Base-by-base conservation (phyloP, 2,329 filamentous ascomycete genomes). In the Gremmenia infestans region DNA sequence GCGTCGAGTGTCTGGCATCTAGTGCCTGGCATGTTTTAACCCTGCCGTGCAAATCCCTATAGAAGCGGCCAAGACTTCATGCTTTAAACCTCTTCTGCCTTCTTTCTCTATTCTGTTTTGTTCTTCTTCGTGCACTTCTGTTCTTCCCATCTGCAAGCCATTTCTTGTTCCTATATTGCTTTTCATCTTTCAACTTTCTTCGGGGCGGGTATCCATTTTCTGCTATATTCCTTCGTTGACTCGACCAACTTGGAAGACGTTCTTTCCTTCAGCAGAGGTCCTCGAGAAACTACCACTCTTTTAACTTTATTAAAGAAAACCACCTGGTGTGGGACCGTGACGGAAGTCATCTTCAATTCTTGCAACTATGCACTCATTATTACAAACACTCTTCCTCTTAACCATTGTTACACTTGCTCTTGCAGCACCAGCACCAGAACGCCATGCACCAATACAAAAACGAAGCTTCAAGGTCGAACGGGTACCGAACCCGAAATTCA, bases 321-420 rank as follows among this genome's bases (percentile, higher is more conserved):
- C 67, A 68, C 67, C 67, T 67, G 67, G 67, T 64, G 67, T 68
- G 67, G 28, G 67, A 61, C 61, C 39, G 47, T 54, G 47, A 57
- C 56, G 36, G 39, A 35, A 51, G 32, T 54, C 37, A 28, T 48
- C 42, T 19, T 47, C 36, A 50, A 32, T 45, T 43, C 55, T 56
- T 50, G 60, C 57, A 50, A 66, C 51, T 11, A 70, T 71, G 68
- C 66, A 58, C 65, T 67, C 68, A 22, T 60, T 65, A 57, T 23
- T 67, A 19, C 61, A 63, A 54, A 52, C 74, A 52, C 60, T 76
- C 54, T 60, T 78, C 61, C 65, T 81, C 56, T 65, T 80, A 60
- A 73, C 76, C 68, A 69, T 82, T 56, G 73, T 72, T 39, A 70
- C 77, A 43, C 64, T 78, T 46, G 74, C 73, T 54, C 68, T 80